Evolutionary conservation across 768 basidiomycete genomes (phyloP).

Genomic region (Lanmaoa rubissima): DNA sequence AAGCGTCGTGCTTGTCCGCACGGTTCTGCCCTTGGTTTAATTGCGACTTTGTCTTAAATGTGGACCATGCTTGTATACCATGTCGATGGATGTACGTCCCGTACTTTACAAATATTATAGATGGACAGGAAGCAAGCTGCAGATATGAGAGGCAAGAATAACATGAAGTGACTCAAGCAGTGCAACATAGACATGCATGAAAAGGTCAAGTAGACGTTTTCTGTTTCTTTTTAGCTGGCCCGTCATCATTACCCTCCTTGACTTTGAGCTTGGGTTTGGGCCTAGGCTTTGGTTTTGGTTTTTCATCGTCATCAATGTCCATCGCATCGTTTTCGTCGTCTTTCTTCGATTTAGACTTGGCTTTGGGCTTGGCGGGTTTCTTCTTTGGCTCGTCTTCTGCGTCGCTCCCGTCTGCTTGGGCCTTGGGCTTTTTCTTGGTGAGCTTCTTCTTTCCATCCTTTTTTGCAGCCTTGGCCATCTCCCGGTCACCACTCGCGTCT

Average conservation of each 20-base stretch:
- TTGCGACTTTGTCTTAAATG: constrained; percentile 8
- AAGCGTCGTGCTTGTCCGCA: not conserved
- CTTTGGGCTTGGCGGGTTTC: constrained; percentile 44
- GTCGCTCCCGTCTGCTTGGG: constrained; percentile 41
- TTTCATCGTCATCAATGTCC: constrained; percentile 46
- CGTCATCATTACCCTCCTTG: constrained; percentile 40
- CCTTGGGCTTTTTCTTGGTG: constrained; percentile 45
- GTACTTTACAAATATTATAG: constrained; percentile 25
- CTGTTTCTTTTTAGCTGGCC: constrained; percentile 73
- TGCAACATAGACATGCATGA: not conserved
- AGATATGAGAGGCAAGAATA: not conserved
- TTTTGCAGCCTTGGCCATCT: constrained; percentile 44
- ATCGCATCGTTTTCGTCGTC: constrained; percentile 47
- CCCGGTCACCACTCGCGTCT: constrained; percentile 79
- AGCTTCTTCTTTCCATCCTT: constrained; percentile 37
- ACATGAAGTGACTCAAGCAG: not conserved
- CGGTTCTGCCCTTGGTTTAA: not conserved
- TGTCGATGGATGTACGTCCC: constrained; percentile 17
- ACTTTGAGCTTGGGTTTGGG: constrained; percentile 38
- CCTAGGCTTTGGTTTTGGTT: constrained; percentile 42
- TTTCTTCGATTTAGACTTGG: constrained; percentile 40
- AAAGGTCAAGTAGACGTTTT: constrained; percentile 48
- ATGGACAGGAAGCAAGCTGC: not conserved
- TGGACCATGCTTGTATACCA: constrained; percentile 12
- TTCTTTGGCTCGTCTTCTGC: constrained; percentile 48